Evolutionary conservation across 164 flowering plant genomes (phyloP).

Genomic region (Paratinospora sagittata): DNA sequence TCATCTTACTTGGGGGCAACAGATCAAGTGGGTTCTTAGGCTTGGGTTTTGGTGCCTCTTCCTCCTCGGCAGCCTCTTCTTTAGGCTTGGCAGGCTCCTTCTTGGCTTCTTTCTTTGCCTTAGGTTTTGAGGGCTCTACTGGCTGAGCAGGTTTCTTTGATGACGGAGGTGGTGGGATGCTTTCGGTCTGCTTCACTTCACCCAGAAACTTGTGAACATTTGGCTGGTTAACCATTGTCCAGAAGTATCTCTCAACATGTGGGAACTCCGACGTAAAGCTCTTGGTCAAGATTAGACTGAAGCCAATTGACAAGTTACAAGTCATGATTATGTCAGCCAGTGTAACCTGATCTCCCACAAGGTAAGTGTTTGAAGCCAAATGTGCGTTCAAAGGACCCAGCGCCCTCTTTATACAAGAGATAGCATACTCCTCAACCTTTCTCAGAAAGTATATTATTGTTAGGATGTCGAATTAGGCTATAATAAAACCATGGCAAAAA

Average conservation of each 20-base stretch:
- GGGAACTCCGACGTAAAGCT: no score
- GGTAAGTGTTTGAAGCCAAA: no score
- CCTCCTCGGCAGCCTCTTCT: constrained; percentile 46
- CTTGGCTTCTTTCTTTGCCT: constrained; percentile 44
- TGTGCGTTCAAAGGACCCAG: constrained; percentile 59
- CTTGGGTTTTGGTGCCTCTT: constrained; percentile 93
- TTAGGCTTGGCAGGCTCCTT: constrained; percentile 35
- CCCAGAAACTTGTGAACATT: constrained; percentile 63
- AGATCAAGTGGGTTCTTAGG: no score
- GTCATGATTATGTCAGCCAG: no score
- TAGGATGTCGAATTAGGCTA: not conserved
- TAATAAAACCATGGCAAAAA: not conserved
- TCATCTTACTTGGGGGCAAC: no score
- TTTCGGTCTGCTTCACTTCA: constrained; percentile 69
- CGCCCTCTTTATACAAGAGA: constrained; percentile 62
- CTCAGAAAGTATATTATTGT: not conserved
- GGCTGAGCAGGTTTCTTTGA: no score
- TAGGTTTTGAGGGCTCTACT: constrained; percentile 50
- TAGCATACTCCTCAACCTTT: constrained; percentile 32
- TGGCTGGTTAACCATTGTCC: no score
- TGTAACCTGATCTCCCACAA: no score
- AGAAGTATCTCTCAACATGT: no score
- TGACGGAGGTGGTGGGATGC: constrained; percentile 48
- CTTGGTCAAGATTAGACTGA: no score
- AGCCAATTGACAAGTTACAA: no score